A percentile compares a stretch with the other conserved stretches of the same genome.
Conservation (phyloP, 495 filamentous ascomycete genomes). For the Chaetomium tenue region DNA sequence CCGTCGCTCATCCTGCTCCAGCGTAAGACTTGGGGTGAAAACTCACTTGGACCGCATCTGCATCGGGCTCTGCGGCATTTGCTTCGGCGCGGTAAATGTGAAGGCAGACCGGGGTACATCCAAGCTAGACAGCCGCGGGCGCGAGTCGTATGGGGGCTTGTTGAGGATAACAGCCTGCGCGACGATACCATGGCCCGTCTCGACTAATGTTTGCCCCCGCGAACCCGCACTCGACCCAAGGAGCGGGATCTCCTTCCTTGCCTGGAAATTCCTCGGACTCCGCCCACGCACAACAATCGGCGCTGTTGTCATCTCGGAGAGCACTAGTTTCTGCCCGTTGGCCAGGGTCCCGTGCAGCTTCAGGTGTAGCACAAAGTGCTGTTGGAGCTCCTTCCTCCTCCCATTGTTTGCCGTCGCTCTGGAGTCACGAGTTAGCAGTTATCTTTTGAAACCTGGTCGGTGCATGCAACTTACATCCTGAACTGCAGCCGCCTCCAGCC, state of each 20-base stretch:
- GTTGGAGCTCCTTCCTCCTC: slow-evolving; percentile 74
- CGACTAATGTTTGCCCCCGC: slow-evolving; percentile 54
- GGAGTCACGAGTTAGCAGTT: slow-evolving; percentile 25
- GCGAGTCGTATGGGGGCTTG: slow-evolving; percentile 50
- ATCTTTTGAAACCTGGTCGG: background rate
- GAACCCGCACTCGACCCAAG: slow-evolving; percentile 68
- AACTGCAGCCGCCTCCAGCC: slow-evolving; percentile 90
- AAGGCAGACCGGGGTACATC: slow-evolving; percentile 53
- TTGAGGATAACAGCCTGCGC: slow-evolving; percentile 47
- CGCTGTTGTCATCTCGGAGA: slow-evolving; percentile 69
- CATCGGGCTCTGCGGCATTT: slow-evolving; percentile 52
- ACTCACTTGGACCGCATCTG: slow-evolving; percentile 55
- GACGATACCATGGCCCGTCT: slow-evolving; percentile 49
- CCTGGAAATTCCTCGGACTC: slow-evolving; percentile 77
- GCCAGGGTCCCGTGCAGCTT: slow-evolving; percentile 70
- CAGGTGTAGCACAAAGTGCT: slow-evolving; percentile 75
- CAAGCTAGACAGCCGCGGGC: slow-evolving; percentile 45
- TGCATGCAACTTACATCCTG: slow-evolving; percentile 56
- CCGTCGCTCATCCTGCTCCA: too few species aligned
- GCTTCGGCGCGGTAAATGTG: slow-evolving; percentile 53
- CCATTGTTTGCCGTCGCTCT: slow-evolving; percentile 67
- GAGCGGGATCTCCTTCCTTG: slow-evolving; percentile 71
- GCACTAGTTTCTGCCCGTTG: slow-evolving; percentile 63
- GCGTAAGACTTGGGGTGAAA: background rate
- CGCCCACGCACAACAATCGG: slow-evolving; percentile 76